These are phyloP conservation scores for Rubia yunnanensis DNA, from an alignment of 257 asterid species.

Conservation along the genomic window DNA sequence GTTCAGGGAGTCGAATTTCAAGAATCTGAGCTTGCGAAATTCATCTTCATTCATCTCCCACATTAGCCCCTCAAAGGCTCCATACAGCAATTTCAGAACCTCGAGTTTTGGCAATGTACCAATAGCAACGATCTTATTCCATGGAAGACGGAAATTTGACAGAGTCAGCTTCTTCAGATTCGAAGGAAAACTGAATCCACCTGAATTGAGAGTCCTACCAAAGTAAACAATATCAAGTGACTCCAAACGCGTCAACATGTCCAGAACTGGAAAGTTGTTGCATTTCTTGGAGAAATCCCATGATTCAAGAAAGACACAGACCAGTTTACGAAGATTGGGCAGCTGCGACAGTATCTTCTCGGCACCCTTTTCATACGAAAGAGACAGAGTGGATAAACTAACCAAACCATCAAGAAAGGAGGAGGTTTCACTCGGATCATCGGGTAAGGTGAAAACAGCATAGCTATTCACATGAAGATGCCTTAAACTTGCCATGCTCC, in stretches of 20 bases:
- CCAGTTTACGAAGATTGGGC: neutral
- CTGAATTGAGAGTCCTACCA: neutral
- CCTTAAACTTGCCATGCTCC: conserved; percentile 4
- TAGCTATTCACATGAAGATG: neutral
- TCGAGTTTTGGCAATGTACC: conserved; percentile 3
- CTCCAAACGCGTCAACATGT: neutral
- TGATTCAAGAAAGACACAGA: neutral
- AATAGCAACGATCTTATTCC: neutral
- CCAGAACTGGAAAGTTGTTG: neutral
- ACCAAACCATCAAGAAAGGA: neutral
- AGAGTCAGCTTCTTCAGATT: neutral
- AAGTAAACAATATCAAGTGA: neutral
- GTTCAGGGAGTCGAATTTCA: neutral
- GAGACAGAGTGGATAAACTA: neutral
- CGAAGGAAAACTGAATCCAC: neutral
- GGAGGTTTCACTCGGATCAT: neutral
- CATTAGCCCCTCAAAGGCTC: neutral
- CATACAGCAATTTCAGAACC: neutral
- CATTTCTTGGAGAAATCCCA: conserved; percentile 1
- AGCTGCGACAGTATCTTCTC: neutral
- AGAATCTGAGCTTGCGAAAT: neutral
- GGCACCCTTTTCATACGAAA: neutral
- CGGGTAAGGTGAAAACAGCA: neutral
- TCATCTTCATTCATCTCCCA: conserved; percentile 7
- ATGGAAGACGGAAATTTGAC: neutral